Conservation (phyloP, 768 basidiomycete species). For the Naematelia encephala region DNA sequence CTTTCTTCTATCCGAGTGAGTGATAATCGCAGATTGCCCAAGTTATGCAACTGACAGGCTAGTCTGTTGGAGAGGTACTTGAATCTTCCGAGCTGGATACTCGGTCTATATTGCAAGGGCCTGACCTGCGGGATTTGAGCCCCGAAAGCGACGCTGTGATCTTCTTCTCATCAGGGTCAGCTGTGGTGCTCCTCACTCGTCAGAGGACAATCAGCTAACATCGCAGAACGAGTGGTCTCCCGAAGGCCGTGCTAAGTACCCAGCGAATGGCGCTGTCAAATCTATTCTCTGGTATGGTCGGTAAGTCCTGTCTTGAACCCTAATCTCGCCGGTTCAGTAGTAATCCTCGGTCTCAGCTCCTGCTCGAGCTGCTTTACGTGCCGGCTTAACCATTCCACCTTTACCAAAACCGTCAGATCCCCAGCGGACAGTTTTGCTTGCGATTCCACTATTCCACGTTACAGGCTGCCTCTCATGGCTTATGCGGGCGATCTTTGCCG, state of each 20-base stretch:
- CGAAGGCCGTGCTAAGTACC: conserved; percentile 44
- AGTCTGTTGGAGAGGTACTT: not conserved
- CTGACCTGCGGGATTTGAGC: conserved; percentile 16
- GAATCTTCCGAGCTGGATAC: not conserved
- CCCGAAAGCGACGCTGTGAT: conserved; percentile 43
- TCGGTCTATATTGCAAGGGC: conserved; percentile 7
- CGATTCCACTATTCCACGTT: conserved; percentile 47
- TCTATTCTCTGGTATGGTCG: conserved; percentile 41
- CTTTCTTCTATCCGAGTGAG: not conserved
- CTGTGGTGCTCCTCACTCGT: not conserved
- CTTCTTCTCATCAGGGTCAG: conserved; percentile 45
- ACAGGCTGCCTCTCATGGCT: conserved; percentile 45
- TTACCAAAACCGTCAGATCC: conserved; percentile 26
- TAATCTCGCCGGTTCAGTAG: not conserved
- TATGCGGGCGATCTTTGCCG: conserved; percentile 41
- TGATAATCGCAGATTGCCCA: too few species aligned
- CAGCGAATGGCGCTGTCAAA: conserved; percentile 44
- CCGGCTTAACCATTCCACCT: conserved; percentile 30
- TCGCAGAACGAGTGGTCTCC: conserved; percentile 35
- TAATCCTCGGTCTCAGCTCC: conserved; percentile 22
- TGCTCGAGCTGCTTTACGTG: conserved; percentile 35
- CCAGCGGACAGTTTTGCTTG: conserved; percentile 34
- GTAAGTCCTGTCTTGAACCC: conserved; percentile 33
- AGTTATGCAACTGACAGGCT: not conserved
- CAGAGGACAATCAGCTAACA: not conserved